Evolutionary conservation across 495 filamentous ascomycete genomes (phyloP).

Genomic region (Terfezia claveryi): DNA sequence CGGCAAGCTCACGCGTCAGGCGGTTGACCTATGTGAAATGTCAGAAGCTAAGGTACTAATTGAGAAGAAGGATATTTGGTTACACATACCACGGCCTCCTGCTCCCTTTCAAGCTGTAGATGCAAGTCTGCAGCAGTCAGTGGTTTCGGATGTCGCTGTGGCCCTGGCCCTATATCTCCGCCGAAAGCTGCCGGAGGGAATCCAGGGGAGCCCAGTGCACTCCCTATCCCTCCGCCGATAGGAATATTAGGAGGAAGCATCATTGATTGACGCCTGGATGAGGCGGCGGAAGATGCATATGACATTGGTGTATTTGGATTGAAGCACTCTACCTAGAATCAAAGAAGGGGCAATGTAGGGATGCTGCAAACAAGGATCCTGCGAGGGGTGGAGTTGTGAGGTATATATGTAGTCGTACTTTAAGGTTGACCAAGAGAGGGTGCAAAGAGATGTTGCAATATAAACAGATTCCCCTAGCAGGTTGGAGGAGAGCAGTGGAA

Average conservation of each 20-base stretch:
- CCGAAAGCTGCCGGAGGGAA: neutral
- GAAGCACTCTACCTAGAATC: too few relatives aligned
- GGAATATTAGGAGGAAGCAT: neutral
- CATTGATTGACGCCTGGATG: neutral
- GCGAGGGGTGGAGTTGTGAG: too few relatives aligned
- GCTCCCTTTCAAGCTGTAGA: conserved; percentile 70
- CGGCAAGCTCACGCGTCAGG: conserved; percentile 61
- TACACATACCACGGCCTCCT: conserved; percentile 67
- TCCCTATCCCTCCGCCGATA: too few relatives aligned
- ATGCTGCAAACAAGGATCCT: too few relatives aligned
- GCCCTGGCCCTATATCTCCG: conserved; percentile 37
- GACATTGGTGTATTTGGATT: neutral
- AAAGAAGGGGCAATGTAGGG: too few relatives aligned
- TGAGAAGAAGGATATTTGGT: neutral
- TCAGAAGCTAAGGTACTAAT: neutral
- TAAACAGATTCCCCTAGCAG: too few relatives aligned
- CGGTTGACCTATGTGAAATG: conserved; percentile 55
- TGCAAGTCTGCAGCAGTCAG: conserved; percentile 73
- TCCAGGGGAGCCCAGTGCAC: neutral
- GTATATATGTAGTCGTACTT: too few relatives aligned
- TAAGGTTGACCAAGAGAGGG: too few relatives aligned
- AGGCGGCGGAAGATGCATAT: neutral
- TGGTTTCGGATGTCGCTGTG: conserved; percentile 58
- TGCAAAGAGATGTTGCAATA: too few relatives aligned
- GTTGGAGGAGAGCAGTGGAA: too few relatives aligned